These are phyloP conservation scores for Firmiana major DNA, from an alignment of 345 rosid genomes.

Conservation along the genomic window DNA sequence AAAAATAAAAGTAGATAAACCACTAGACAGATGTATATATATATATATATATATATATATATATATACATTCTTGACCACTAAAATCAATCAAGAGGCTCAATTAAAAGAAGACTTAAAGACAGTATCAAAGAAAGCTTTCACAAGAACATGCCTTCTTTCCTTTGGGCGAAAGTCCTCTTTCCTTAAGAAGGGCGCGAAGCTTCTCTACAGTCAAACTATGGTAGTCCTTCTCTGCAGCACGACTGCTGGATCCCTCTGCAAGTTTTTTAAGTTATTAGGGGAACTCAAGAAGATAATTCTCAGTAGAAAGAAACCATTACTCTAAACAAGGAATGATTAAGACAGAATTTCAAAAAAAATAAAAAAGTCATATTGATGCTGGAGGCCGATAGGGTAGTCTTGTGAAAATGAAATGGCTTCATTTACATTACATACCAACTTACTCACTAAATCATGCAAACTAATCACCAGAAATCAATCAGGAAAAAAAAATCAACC, in stretches of 20 bases:
- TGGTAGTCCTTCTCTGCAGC: slow-evolving; percentile 57
- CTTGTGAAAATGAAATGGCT: neutral
- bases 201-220: slow-evolving; percentile 80
- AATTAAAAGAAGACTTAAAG: neutral
- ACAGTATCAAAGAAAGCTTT: neutral
- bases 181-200: slow-evolving; percentile 77
- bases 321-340: neutral
- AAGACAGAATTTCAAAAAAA: neutral
- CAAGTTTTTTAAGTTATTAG: neutral
- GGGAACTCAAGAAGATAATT: neutral
- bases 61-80: neutral
- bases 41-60: too few species aligned
- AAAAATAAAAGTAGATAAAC: neutral
- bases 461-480: neutral
- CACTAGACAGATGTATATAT: neutral
- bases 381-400: neutral
- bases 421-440: neutral
- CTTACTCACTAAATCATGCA: neutral
- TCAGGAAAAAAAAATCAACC: neutral
- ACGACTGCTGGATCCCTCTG: slow-evolving; percentile 65
- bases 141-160: slow-evolving; percentile 62
- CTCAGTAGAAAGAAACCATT: neutral
- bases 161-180: slow-evolving; percentile 69
- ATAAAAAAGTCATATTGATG: neutral
- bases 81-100: neutral